phyloP scores from a whole-genome alignment of 495 filamentous ascomycete species.

The Pseudoneurospora amorphoporcata region DNA sequence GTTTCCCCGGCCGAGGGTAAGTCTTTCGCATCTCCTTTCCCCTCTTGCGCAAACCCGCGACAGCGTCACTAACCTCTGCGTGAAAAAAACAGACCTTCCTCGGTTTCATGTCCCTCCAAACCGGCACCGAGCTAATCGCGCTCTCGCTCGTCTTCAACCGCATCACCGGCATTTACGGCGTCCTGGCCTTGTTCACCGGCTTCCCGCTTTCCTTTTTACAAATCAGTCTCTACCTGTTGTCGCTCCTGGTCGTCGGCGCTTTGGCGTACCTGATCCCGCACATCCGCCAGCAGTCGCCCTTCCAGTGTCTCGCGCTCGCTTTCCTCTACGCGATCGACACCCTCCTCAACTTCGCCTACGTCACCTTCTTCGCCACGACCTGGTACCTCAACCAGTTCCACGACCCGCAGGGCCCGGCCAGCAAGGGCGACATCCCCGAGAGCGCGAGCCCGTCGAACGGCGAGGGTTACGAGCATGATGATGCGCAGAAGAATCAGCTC shows the following conservation, averaged over 20 bases:
- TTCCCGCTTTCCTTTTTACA: constrained; percentile 50
- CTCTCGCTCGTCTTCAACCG: constrained; percentile 79
- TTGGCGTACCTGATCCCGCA: constrained; percentile 55
- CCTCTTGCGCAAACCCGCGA: neutral
- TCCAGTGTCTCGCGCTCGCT: constrained; percentile 59
- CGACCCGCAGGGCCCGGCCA: constrained; percentile 4
- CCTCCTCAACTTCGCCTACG: constrained; percentile 66
- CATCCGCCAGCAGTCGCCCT: constrained; percentile 56
- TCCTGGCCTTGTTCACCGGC: constrained; percentile 77
- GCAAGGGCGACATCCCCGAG: constrained; percentile 1
- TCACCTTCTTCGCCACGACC: constrained; percentile 62
- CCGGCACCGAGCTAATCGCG: constrained; percentile 70
- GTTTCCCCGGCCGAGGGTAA: constrained; percentile 28
- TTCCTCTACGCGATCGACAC: constrained; percentile 76
- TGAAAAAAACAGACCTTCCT: constrained; percentile 54
- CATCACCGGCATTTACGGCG: constrained; percentile 74
- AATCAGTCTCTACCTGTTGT: constrained; percentile 77
- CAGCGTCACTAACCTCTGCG: neutral
- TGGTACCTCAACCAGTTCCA: constrained; percentile 69
- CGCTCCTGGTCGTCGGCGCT: constrained; percentile 52
- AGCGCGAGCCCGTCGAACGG: constrained; percentile 16
- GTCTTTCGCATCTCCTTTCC: constrained; percentile 1
- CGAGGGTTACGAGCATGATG: neutral
- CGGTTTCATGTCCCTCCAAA: constrained; percentile 73
- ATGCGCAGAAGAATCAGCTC: neutral